Base-by-base conservation (phyloP, 2,329 filamentous ascomycete species). In the Botrytis cinerea region DNA sequence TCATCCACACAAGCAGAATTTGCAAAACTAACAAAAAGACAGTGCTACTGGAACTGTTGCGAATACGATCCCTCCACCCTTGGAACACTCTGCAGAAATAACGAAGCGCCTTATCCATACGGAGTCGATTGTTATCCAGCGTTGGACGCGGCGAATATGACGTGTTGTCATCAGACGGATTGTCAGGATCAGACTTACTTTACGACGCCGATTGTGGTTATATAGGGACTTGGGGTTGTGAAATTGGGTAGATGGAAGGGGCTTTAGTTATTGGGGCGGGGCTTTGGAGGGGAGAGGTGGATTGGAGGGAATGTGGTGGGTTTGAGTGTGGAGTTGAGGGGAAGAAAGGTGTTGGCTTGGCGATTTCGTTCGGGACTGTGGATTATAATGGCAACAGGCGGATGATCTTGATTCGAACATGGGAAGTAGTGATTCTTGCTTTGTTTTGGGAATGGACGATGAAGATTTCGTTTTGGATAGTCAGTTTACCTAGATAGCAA, bases 41-140 rank as follows among this genome's bases (percentile, higher is more conserved):
- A 66, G 20, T 48, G 63, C 63, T 46, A 66, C 25, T 66, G 63
- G 45, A 66, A 66, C 32, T 66, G 45, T 22, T 66, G 63, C 28
- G 63, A 66, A 16, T 38, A 35, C 3, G 28, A 48, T 0, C 7
- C 28, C 2, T 18, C 28, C 2, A 66, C 20, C 28, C 14, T 6
- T 8, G 63, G 45, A 2, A 66, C 28, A 0, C 63, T 66, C 7
- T 66, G 63, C 63, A 66, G 32, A 25, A 22, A 35, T 5, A 66
- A 66, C 4, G 28, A 28, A 6, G 12, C 28, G 14, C 28, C 63
- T 4, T 48, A 48, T 22, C 45, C 43, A 38, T 45, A 66, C 32
- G 63, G 6, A 1, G 22, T 35, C n/a, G 63, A 66, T 48, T 66
- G 63, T 25, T 35, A 22, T 32, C 20, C 32, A 9, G 45, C 46